Evolutionary conservation across 768 basidiomycete genomes (phyloP).

Genomic region (Naematelia encephala): DNA sequence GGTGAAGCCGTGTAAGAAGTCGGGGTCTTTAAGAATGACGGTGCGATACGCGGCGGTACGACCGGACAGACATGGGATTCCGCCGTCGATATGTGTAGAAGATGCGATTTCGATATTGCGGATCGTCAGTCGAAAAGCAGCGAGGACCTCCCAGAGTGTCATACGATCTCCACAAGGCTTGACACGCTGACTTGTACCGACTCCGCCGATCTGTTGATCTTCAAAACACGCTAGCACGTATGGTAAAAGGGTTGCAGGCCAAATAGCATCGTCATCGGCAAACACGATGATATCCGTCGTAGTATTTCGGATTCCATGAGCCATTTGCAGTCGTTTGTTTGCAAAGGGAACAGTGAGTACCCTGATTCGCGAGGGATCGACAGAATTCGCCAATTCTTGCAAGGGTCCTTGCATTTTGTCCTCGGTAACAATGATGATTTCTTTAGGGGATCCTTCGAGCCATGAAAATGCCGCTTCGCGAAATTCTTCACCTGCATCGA

Average conservation of each 20-base stretch:
- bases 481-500: conserved; percentile 93
- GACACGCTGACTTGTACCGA: conserved; percentile 85
- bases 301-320: conserved; percentile 83
- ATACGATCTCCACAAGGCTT: conserved; percentile 71
- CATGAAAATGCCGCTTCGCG: conserved; percentile 87
- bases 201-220: conserved; percentile 88
- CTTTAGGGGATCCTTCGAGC: conserved; percentile 88
- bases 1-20: conserved; percentile 87
- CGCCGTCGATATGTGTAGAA: conserved; percentile 89
- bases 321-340: conserved; percentile 92
- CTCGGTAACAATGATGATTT: conserved; percentile 71
- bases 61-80: conserved; percentile 84
- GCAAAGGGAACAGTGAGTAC: conserved; percentile 88
- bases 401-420: conserved; percentile 86
- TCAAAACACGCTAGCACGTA: conserved; percentile 88
- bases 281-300: conserved; percentile 92
- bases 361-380: conserved; percentile 73
- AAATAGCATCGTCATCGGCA: conserved; percentile 92
- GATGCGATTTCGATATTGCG: conserved; percentile 89
- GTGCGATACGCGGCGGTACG: conserved; percentile 91
- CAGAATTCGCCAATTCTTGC: conserved; percentile 80
- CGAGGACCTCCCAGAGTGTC: conserved; percentile 94
- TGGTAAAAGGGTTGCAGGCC: conserved; percentile 86
- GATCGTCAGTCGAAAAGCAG: conserved; percentile 86
- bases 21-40: conserved; percentile 89